Conservation (phyloP, 305 asterid species). For the Fraxinus dipetala region DNA sequence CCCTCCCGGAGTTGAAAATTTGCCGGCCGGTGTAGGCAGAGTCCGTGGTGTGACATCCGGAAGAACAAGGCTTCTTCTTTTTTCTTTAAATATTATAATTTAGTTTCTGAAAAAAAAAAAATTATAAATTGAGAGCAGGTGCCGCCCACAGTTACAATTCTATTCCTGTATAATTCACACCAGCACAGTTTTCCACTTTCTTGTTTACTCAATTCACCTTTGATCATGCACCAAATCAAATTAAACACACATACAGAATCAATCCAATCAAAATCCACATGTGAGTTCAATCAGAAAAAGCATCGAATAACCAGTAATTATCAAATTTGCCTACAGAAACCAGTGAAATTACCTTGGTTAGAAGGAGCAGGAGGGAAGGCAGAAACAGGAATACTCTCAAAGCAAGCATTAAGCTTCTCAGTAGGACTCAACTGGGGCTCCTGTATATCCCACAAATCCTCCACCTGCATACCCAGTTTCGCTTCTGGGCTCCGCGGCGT, state of each 20-base stretch:
- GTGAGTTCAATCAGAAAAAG: background rate
- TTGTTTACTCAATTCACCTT: conserved; percentile 13
- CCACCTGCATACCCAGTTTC: conserved; percentile 86
- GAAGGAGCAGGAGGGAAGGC: conserved; percentile 82
- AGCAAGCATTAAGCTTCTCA: conserved; percentile 95
- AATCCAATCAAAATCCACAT: background rate
- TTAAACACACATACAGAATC: background rate
- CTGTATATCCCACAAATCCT: conserved; percentile 87
- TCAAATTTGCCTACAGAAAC: background rate
- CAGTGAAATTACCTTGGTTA: conserved; percentile 45
- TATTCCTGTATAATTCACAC: background rate
- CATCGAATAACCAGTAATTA: background rate
- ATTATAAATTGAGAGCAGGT: background rate
- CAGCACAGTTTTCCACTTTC: background rate
- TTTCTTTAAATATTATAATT: too few relatives aligned
- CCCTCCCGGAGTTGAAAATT: background rate
- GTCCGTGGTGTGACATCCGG: background rate
- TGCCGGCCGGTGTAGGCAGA: background rate
- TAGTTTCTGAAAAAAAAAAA: background rate
- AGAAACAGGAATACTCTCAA: conserved; percentile 93
- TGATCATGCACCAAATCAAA: background rate
- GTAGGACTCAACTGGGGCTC: conserved; percentile 90
- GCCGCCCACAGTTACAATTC: background rate
- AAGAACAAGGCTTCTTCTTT: background rate
- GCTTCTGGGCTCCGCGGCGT: conserved; percentile 98